Percentiles rank a stretch among this genome's conserved stretches.
Evolutionary conservation across 2,329 filamentous ascomycete genomes (phyloP).

Genomic region (Penicillium sp.): DNA sequence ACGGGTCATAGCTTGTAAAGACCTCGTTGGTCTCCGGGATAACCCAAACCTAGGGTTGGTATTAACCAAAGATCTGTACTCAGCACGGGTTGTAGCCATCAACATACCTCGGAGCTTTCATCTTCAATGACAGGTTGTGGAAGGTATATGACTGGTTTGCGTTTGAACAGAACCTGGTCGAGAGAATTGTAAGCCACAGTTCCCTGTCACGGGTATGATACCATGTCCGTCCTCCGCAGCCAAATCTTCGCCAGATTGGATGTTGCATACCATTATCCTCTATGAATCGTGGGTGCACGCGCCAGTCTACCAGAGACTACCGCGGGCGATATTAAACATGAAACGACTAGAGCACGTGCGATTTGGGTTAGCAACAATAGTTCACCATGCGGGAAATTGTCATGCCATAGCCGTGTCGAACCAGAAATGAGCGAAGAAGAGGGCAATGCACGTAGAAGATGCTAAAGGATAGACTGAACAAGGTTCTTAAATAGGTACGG

Average conservation of each 20-base stretch:
- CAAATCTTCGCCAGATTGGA: neutral
- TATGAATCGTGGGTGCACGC: constrained; percentile 16
- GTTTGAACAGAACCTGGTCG: constrained; percentile 82
- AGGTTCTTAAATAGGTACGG: neutral
- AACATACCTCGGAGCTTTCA: constrained; percentile 71
- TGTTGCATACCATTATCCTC: constrained; percentile 32
- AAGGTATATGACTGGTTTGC: constrained; percentile 85
- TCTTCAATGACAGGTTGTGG: constrained; percentile 67
- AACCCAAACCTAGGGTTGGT: constrained; percentile 68
- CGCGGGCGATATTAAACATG: constrained; percentile 14
- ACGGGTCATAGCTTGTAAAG: constrained; percentile 83
- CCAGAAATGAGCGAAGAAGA: neutral
- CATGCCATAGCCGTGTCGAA: neutral
- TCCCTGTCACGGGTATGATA: neutral
- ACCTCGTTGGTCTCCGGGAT: constrained; percentile 87
- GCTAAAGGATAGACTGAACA: neutral
- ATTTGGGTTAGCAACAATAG: constrained; percentile 15
- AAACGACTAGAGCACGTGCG: constrained; percentile 17
- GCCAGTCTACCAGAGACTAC: constrained; percentile 26
- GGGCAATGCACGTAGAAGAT: neutral
- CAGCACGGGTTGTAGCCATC: neutral
- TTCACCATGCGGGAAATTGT: neutral
- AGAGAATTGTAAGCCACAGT: constrained; percentile 19
- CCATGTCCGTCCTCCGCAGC: neutral
- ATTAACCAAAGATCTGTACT: constrained; percentile 10